These are phyloP conservation scores for Silene noctiflora DNA, from an alignment of 179 eudicot species.

Conservation along the genomic window DNA sequence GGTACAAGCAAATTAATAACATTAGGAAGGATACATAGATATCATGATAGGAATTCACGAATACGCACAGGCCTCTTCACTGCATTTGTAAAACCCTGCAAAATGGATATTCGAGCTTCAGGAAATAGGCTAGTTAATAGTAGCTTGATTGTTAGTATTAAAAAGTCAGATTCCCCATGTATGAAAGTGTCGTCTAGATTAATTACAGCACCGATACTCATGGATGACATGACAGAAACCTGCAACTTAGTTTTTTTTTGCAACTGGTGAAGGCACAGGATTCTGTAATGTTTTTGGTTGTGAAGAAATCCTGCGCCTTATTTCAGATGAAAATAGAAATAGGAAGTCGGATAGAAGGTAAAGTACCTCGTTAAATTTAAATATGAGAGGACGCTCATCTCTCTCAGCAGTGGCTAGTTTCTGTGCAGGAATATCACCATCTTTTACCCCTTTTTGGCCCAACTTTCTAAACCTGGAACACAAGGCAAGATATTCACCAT, in stretches of 20 bases:
- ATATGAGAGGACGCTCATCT: constrained; percentile 73
- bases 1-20: background rate
- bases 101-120: constrained; percentile 16
- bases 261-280: background rate
- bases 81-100: constrained; percentile 97
- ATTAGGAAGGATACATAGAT: background rate
- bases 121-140: background rate
- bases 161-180: background rate
- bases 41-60: constrained; percentile 47
- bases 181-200: background rate
- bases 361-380: constrained; percentile 89
- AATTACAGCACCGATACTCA: background rate
- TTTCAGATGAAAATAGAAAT: constrained; percentile 3
- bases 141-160: background rate
- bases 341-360: constrained; percentile 8
- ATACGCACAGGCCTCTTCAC: constrained; percentile 92
- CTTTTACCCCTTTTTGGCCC: constrained; percentile 37
- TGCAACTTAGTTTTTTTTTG: background rate
- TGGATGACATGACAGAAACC: constrained; percentile 6
- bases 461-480: constrained; percentile 62
- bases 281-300: background rate
- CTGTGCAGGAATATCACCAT: constrained; percentile 32
- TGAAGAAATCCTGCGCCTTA: background rate
- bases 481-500: constrained; percentile 7
- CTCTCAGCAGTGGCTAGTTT: constrained; percentile 48